A percentile compares a stretch with the other conserved stretches of the same genome.
Evolutionary conservation across 805 yeast genomes (phyloP).

Genomic region (Starmerella sp.): DNA sequence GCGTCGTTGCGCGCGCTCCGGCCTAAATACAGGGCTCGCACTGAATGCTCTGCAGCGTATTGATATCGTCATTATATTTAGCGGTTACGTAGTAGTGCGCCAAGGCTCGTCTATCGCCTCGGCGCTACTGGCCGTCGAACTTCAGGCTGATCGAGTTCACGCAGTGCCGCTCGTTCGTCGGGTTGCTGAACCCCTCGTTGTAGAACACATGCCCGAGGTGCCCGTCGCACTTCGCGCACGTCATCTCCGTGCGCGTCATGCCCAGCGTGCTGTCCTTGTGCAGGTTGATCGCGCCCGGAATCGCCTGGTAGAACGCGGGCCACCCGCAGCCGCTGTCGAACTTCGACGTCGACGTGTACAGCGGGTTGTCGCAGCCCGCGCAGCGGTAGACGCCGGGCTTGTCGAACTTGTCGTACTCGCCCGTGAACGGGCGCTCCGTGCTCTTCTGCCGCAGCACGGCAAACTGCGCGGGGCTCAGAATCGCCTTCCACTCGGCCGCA

Average conservation of each 20-base stretch:
- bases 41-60: too few species aligned
- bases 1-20: too few species aligned
- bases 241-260: conserved; percentile 79
- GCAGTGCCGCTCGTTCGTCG: conserved; percentile 89
- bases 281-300: conserved; percentile 63
- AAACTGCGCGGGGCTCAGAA: conserved; percentile 65
- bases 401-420: conserved; percentile 44
- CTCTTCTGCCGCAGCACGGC: conserved; percentile 63
- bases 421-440: conserved; percentile 58
- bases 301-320: conserved; percentile 92
- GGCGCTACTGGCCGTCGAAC: conserved; percentile 31
- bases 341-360: conserved; percentile 69
- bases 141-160: conserved; percentile 78
- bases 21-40: too few species aligned
- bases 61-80: too few species aligned
- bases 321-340: conserved; percentile 93
- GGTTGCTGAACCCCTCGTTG: conserved; percentile 84
- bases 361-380: conserved; percentile 73
- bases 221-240: conserved; percentile 80
- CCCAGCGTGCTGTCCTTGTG: conserved; percentile 56
- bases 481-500: conserved; percentile 69
- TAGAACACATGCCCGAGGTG: conserved; percentile 92
- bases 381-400: conserved; percentile 62
- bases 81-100: too few species aligned
- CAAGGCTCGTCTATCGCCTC: too few species aligned